Base-by-base conservation (phyloP, 2,329 filamentous ascomycete species). In the Fusarium protoensiforme region DNA sequence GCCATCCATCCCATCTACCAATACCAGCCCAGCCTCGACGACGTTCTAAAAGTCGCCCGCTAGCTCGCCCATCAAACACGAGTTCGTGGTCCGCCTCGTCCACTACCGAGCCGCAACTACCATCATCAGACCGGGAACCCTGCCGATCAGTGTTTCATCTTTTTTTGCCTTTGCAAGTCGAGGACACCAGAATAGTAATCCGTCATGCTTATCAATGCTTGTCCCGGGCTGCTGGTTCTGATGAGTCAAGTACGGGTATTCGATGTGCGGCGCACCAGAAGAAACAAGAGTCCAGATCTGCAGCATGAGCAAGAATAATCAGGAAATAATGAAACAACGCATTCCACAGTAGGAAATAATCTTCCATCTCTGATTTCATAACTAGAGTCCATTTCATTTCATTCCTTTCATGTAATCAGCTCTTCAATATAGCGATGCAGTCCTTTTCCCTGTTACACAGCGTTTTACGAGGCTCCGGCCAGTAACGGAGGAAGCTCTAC, bases 81-180 rank as follows among this genome's bases (percentile, higher is more conserved):
- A 69, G 56, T 41, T 57, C 13, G 54, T 43, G 29, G 31, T 16
- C 27, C 48, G 61, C 60, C 61, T 65, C 56, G 68, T 59, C 71
- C 59, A 72, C 53, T 74, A 62, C 61, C 54, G 54, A 46, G 35
- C 65, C 33, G 20, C 14, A 57, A 56, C 56, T 64, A 20, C 51
- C 58, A 64, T 66, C 68, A 64, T 68, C 68, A 74, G 71, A 56
- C 41, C 64, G 61, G 58, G 43, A 59, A 64, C 68, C 65, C 68
- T 60, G 71, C 65, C 54, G 68, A 74, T 72, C 71, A 69, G 54
- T 67, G 71, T 74, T 74, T 74, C 71, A 74, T 60, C 24, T 67
- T 70, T 72, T 46, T 64, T 63, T 33, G 61, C 58, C 68, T 60
- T 71, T n/a, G 31, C 51, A 48, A 48, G 46, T 63, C 16, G 24